A percentile compares a stretch with the other conserved stretches of the same genome.
These are phyloP conservation scores for Leccinum obscurum DNA, from an alignment of 768 basidiomycete genomes.

Conservation along the genomic window DNA sequence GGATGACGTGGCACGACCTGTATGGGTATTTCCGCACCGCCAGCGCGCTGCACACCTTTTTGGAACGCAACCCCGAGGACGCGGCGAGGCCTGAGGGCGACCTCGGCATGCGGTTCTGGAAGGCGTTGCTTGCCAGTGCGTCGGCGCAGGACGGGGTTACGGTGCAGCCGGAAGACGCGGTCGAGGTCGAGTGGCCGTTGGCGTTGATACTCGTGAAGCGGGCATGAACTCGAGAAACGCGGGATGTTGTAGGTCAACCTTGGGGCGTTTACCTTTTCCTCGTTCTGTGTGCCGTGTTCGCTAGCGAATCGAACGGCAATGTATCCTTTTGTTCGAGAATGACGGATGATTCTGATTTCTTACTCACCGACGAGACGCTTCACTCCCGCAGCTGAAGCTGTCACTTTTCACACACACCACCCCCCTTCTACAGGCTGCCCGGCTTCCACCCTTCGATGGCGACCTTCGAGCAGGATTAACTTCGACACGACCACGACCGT, in stretches of 20 bases:
- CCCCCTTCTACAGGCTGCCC: not conserved
- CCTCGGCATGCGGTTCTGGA: constrained; percentile 64
- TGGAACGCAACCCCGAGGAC: constrained; percentile 65
- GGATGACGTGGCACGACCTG: constrained; percentile 64
- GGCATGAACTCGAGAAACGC: not conserved
- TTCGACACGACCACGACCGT: constrained; percentile 53
- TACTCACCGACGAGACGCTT: not conserved
- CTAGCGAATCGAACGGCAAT: not conserved
- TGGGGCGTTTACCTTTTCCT: not conserved
- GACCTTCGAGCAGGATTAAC: constrained; percentile 62
- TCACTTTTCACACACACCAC: not conserved
- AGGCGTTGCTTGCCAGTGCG: constrained; percentile 45
- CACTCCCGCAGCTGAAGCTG: not conserved
- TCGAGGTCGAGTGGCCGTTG: constrained; percentile 46
- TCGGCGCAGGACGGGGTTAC: constrained; percentile 24
- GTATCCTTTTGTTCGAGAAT: not conserved
- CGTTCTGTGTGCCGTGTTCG: not conserved
- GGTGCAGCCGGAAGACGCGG: constrained; percentile 21
- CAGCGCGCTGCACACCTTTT: constrained; percentile 68
- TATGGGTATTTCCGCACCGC: constrained; percentile 69
- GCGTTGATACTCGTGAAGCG: constrained; percentile 31
- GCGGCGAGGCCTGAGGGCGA: constrained; percentile 49
- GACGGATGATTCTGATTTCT: not conserved
- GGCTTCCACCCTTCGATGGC: constrained; percentile 41
- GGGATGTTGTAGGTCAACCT: not conserved